A percentile compares a stretch with the other conserved stretches of the same genome.
Conservation (phyloP, 129 eudicot genomes). For the Dittrichia graveolens region DNA sequence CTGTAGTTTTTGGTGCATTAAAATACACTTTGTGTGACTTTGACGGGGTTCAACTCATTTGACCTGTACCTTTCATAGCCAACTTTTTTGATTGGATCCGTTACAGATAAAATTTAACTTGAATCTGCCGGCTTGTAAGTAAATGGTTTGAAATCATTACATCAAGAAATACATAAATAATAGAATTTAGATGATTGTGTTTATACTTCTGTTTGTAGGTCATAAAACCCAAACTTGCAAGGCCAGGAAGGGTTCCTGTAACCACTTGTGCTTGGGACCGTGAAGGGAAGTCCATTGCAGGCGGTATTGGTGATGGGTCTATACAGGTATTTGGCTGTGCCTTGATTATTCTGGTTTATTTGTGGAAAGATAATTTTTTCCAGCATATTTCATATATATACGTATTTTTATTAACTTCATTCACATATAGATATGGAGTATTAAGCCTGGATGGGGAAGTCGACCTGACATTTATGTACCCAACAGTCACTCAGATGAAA, state of each 20-base stretch:
- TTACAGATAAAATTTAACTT: not conserved
- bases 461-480: conserved; percentile 80
- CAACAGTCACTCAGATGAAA: conserved; percentile 81
- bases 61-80: not conserved
- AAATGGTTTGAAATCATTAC: not conserved
- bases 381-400: not conserved
- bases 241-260: conserved; percentile 96
- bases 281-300: conserved; percentile 91
- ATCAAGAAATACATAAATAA: not conserved
- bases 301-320: conserved; percentile 96
- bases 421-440: conserved; percentile 72
- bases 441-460: conserved; percentile 97
- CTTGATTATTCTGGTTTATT: not conserved
- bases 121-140: not conserved
- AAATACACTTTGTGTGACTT: not conserved
- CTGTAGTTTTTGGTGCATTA: not conserved
- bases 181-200: conserved; percentile 16
- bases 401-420: not conserved
- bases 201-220: conserved; percentile 51
- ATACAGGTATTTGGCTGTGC: conserved; percentile 63
- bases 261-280: conserved; percentile 96
- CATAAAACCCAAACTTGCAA: conserved; percentile 89
- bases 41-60: not conserved
- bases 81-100: not conserved
- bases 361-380: not conserved